Base-by-base conservation (phyloP, 1,284 basidiomycete genomes). In the Cryptococcus sp. region DNA sequence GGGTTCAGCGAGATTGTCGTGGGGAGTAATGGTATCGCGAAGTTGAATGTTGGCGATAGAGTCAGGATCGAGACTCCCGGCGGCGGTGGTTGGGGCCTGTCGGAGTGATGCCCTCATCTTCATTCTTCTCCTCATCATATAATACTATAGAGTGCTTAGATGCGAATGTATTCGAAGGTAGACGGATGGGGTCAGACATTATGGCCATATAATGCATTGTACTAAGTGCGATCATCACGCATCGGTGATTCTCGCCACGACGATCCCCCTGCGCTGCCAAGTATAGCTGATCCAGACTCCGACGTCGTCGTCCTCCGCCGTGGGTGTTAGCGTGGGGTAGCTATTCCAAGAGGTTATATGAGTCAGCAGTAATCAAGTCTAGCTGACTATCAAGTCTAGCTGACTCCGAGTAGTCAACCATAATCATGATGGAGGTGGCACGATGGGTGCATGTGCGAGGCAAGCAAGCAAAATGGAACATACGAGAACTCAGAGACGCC, bases 11-110 rank as follows among this genome's bases (percentile, higher is more conserved):
- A 50, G n/a, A 88, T 96, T 69, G 95, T 93, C 71, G 86, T 96
- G 50, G 93, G 93, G 22, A 91, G 92, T 17, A 96, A 96, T 75
- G 89, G 88, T 42, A 91, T 90, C 0, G 85, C 92, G 41, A 86
- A 85, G 78, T 91, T 95, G 87, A 89, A 88, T 50, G 88, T 88
- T 67, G 88, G 90, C 2, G 93, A 96, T 76, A 80, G 84, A 46
- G 79, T 95, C 57, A 67, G 89, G 56, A 87, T 96, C 57, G 86
- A 93, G 77, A 97, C 93, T 3, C 94, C 93, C 1, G 93, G 94
- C 1, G 93, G 90, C 5, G 93, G 93, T 11, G 93, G 87, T 2
- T 96, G 90, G 90, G 93, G 93, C 1, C 19, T 27, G 27, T 39
- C 49, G 19, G 47, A 55, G 42, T 6, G 4, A 25, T 49, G 8